A percentile compares a stretch with the other conserved stretches of the same genome.
phyloP scores from a whole-genome alignment of 2,329 filamentous ascomycete species.

The Hirsutella thompsonii region DNA sequence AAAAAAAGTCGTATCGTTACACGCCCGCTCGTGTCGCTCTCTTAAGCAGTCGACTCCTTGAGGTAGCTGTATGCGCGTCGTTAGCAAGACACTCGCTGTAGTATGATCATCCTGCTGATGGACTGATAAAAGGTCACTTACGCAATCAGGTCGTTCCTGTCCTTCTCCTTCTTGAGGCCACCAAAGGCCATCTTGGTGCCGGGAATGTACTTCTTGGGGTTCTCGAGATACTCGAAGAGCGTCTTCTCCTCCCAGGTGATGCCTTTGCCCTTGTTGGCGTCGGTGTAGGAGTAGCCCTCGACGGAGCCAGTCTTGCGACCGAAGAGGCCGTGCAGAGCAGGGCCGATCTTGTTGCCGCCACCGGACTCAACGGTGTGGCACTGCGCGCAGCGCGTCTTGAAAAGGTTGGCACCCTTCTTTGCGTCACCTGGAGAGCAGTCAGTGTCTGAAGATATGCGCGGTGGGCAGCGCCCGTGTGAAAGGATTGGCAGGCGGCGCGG shows the following conservation, averaged over 20 bases:
- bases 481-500: too few species aligned
- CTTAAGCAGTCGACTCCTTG: slow-evolving; percentile 57
- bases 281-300: slow-evolving; percentile 92
- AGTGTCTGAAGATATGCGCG: too few species aligned
- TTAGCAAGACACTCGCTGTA: slow-evolving; percentile 10
- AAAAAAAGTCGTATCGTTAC: slow-evolving; percentile 20
- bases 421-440: slow-evolving; percentile 52
- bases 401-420: slow-evolving; percentile 96
- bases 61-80: slow-evolving; percentile 39
- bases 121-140: slow-evolving; percentile 35
- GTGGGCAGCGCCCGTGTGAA: too few species aligned
- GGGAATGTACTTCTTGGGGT: slow-evolving; percentile 99
- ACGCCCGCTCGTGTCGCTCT: slow-evolving; percentile 10
- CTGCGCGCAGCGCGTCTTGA: slow-evolving; percentile 98
- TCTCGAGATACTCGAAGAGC: slow-evolving; percentile 97
- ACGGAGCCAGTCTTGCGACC: slow-evolving; percentile 89
- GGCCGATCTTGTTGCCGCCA: slow-evolving; percentile 96
- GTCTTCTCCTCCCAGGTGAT: slow-evolving; percentile 77
- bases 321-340: slow-evolving; percentile 93
- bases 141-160: slow-evolving; percentile 97
- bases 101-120: not conserved
- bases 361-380: slow-evolving; percentile 91
- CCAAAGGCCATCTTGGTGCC: slow-evolving; percentile 99
- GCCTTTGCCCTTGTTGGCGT: slow-evolving; percentile 98
- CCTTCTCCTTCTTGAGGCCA: slow-evolving; percentile 99